phyloP scores from a whole-genome alignment of 1,139 yeast species.

The Kodamaea suecica region DNA sequence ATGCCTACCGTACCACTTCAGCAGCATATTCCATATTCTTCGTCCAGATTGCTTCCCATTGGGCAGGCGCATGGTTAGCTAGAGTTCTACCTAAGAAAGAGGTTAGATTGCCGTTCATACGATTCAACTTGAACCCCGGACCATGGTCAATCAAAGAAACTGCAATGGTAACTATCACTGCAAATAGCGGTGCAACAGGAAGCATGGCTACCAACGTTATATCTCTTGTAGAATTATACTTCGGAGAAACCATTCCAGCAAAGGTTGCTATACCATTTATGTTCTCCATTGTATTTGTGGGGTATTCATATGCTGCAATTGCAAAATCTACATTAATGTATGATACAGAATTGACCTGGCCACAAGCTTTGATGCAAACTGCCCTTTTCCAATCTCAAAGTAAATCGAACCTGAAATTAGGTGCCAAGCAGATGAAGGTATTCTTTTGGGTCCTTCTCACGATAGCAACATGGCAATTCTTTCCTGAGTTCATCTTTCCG shows the following conservation, averaged over 20 bases:
- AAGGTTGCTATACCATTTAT: conserved; percentile 17
- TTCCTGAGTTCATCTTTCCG: conserved; percentile 20
- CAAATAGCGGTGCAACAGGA: conserved; percentile 22
- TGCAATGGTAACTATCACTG: conserved; percentile 20
- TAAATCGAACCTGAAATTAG: conserved; percentile 10
- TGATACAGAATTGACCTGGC: conserved; percentile 19
- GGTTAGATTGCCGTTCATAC: conserved; percentile 7
- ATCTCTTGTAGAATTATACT: conserved; percentile 18
- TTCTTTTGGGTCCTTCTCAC: conserved; percentile 26
- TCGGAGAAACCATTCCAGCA: conserved; percentile 15
- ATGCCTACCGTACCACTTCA: conserved; percentile 21
- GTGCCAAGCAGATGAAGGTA: conserved; percentile 18
- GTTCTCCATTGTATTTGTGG: conserved; percentile 21
- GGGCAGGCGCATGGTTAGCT: conserved; percentile 22
- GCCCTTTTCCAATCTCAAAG: conserved; percentile 18
- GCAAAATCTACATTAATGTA: conserved; percentile 17
- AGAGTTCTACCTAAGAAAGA: conserved; percentile 12
- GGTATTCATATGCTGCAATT: conserved; percentile 21
- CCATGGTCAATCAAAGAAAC: conserved; percentile 23
- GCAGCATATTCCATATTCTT: conserved; percentile 23
- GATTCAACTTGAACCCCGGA: conserved; percentile 18
- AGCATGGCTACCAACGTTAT: conserved; percentile 19
- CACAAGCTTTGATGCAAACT: conserved; percentile 21
- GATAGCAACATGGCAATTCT: conserved; percentile 26
- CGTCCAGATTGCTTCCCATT: conserved; percentile 20